phyloP scores from a whole-genome alignment of 2,329 filamentous ascomycete genomes.

The Aspergillus sp. region DNA sequence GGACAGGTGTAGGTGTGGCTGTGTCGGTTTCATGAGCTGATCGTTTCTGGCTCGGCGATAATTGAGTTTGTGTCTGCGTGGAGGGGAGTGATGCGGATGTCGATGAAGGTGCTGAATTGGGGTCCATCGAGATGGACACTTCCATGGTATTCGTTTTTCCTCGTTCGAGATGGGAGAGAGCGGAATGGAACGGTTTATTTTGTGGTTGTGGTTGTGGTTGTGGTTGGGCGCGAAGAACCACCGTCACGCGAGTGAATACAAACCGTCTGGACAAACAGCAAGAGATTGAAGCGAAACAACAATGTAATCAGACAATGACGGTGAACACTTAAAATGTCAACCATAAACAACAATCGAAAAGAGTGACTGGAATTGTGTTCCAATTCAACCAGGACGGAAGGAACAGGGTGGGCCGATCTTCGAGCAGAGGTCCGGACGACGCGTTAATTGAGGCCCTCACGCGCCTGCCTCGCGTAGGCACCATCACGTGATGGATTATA shows the following conservation, averaged over 20 bases:
- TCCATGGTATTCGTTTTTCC: neutral
- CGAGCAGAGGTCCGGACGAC: neutral
- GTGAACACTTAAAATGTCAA: neutral
- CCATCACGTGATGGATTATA: slow-evolving; percentile 1
- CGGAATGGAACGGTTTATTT: neutral
- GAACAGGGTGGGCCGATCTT: slow-evolving; percentile 4
- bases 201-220: neutral
- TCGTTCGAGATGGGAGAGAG: neutral
- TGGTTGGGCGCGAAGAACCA: neutral
- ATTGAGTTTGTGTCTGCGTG: neutral
- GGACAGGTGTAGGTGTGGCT: neutral
- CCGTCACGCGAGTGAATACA: neutral
- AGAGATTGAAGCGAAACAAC: neutral
- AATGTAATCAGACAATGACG: neutral
- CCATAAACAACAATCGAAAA: neutral
- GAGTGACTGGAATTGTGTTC: neutral
- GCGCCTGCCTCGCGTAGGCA: neutral
- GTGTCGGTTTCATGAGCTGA: neutral
- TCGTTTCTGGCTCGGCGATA: slow-evolving; percentile 1
- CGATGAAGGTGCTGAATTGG: neutral
- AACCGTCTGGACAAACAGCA: no score
- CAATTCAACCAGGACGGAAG: neutral
- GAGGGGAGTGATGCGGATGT: neutral
- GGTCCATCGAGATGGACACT: neutral
- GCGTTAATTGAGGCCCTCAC: slow-evolving; percentile 4